Conservation (phyloP, 2,329 filamentous ascomycete genomes). For the Coleophoma crateriformis region DNA sequence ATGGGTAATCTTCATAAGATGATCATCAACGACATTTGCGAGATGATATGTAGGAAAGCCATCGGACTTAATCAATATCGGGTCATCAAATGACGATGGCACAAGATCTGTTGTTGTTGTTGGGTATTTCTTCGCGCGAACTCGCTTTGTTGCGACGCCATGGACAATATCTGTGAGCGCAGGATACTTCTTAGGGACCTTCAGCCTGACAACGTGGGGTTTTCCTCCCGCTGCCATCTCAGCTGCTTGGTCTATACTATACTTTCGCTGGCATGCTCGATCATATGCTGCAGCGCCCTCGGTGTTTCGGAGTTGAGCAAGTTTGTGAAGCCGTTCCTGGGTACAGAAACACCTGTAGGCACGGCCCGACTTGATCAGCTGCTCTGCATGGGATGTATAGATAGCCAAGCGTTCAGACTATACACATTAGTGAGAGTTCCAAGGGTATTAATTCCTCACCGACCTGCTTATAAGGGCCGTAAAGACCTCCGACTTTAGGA, state of each 20-base stretch:
- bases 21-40: slow-evolving; percentile 94
- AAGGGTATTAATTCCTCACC: slow-evolving; percentile 3
- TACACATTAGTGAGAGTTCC: slow-evolving; percentile 6
- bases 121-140: slow-evolving; percentile 27
- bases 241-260: slow-evolving; percentile 57
- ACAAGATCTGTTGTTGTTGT: slow-evolving; percentile 26
- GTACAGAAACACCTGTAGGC: slow-evolving; percentile 95
- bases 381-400: slow-evolving; percentile 66
- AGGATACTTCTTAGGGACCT: slow-evolving; percentile 54
- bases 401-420: slow-evolving; percentile 73
- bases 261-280: slow-evolving; percentile 66
- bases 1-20: slow-evolving; percentile 92
- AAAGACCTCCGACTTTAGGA: slow-evolving; percentile 73
- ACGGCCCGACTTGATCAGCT: slow-evolving; percentile 62
- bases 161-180: slow-evolving; percentile 76
- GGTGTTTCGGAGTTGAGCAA: slow-evolving; percentile 58
- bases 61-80: slow-evolving; percentile 85
- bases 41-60: slow-evolving; percentile 95
- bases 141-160: slow-evolving; percentile 47
- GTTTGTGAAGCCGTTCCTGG: slow-evolving; percentile 59
- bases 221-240: slow-evolving; percentile 65
- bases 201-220: slow-evolving; percentile 71
- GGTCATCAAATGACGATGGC: slow-evolving; percentile 60
- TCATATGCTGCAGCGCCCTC: slow-evolving; percentile 58
- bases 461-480: slow-evolving; percentile 83